Percentiles rank a stretch among this genome's conserved stretches.
These are phyloP conservation scores for Nakataea oryzae DNA, from an alignment of 2,329 filamentous ascomycete genomes.

Conservation along the genomic window DNA sequence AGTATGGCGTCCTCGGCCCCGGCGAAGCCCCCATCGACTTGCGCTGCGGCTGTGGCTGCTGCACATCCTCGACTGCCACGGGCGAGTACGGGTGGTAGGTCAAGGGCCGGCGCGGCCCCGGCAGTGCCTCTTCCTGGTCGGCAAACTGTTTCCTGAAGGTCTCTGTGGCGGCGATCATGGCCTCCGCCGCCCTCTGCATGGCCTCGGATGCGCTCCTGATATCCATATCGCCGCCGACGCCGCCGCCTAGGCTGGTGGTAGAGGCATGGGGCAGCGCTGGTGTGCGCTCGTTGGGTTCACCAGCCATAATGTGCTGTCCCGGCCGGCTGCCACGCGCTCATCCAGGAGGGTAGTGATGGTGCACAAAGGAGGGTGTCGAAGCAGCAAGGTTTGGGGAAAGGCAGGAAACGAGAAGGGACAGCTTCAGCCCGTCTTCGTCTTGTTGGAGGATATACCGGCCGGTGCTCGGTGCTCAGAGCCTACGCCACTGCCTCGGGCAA, in stretches of 20 bases:
- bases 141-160: slow-evolving; percentile 14
- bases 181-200: slow-evolving; percentile 18
- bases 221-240: slow-evolving; percentile 8
- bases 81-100: slow-evolving; percentile 11
- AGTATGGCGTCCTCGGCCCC: not conserved
- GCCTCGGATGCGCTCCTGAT: slow-evolving; percentile 16
- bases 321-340: not conserved
- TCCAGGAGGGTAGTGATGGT: not conserved
- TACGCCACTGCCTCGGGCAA: not conserved
- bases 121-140: slow-evolving; percentile 6
- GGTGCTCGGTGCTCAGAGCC: not conserved
- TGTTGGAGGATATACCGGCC: not conserved
- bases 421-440: not conserved
- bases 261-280: slow-evolving; percentile 3
- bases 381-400: not conserved
- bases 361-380: not conserved
- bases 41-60: not conserved
- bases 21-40: not conserved
- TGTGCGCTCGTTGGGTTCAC: not conserved
- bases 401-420: not conserved
- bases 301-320: not conserved
- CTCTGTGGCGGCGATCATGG: slow-evolving; percentile 18
- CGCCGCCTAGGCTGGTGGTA: not conserved
- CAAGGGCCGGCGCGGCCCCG: not conserved
- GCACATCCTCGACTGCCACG: not conserved